Percentiles rank a stretch among this genome's conserved stretches.
Evolutionary conservation across 306 rosid genomes (phyloP).

Genomic region (Ochetophila trinervis): DNA sequence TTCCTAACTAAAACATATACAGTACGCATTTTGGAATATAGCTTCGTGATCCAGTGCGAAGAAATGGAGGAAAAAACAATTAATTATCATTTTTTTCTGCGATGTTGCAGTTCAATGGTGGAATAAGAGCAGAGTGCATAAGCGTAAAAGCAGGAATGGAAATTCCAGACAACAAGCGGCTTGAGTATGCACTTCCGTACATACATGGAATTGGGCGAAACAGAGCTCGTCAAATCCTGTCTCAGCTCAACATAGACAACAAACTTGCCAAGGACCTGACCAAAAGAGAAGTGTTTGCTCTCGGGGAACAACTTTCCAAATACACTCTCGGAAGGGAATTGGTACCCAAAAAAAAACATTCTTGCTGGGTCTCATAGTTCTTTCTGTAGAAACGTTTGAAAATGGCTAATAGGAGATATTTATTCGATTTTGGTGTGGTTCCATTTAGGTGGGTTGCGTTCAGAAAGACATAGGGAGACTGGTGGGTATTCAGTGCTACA

Average conservation of each 20-base stretch:
- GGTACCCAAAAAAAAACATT: slow-evolving; percentile 27
- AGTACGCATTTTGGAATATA: too few species aligned
- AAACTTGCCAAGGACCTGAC: slow-evolving; percentile 65
- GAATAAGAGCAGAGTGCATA: slow-evolving; percentile 33
- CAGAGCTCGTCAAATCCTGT: slow-evolving; percentile 57
- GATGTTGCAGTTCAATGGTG: slow-evolving; percentile 41
- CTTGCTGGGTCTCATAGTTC: not conserved
- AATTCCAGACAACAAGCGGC: slow-evolving; percentile 68
- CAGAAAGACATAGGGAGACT: slow-evolving; percentile 20
- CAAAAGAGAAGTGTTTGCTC: slow-evolving; percentile 51
- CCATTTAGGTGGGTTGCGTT: slow-evolving; percentile 10
- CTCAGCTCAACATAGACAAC: slow-evolving; percentile 58
- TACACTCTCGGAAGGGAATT: slow-evolving; percentile 61
- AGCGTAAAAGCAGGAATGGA: slow-evolving; percentile 72
- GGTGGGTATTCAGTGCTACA: slow-evolving; percentile 21
- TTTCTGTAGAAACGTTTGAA: not conserved
- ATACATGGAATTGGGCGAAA: slow-evolving; percentile 64
- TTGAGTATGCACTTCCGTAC: slow-evolving; percentile 57
- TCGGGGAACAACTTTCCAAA: slow-evolving; percentile 62
- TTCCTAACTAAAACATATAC: too few species aligned
- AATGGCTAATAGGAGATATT: not conserved
- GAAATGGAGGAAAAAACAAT: too few species aligned
- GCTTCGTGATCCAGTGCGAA: too few species aligned
- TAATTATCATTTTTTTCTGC: too few species aligned
- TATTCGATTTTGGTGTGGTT: not conserved